Evolutionary conservation across 306 rosid species (phyloP), one percentile per base, ranked within the genome.

Genomic region (Alnus glutinosa): DNA sequence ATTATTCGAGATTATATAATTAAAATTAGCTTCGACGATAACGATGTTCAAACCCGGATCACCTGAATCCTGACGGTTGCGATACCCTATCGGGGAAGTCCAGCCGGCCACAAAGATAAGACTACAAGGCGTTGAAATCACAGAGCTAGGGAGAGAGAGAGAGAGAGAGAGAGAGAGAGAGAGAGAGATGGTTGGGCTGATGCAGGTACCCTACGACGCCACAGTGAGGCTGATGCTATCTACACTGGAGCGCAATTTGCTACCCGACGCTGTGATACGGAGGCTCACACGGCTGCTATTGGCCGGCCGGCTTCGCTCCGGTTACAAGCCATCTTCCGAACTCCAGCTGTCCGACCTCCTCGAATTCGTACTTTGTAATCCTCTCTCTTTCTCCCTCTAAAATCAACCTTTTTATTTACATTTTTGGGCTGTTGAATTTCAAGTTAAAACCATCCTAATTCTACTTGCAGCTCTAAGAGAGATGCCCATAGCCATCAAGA

Each of bases 401-500:
- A 52, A 36, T 34, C 32, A 61, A 32, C 16, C 7, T 42, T 1
- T 47, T 30, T 4, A 8, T 5, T 39, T 42, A 44, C 6, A 4
- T 14, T 50, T 9, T 19, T 11, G n/a, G 69, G 4, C 19, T 23
- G 66, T 82, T 28, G 32, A 2, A 19, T 58, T 34, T 59, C 42
- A 4, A 58, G 28, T 55, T 15, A 48, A 32, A 1, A 5, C 10
- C 7, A 7, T 59, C 4, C 16, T 39, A 30, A n/a, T 78, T 18
- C 32, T 76, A 61, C 7, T 57, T 83, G 74, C 90, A 92, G 98
- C 94, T 86, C 80, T 95, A 52, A 80, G 58, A 54, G 92, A 89
- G 80, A 90, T 95, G 98, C 98, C 98, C 1, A 92, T 92, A 63
- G 98, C 98, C 14, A 86, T 92, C 74, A 76, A 71, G 83, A 91